A percentile compares a stretch with the other conserved stretches of the same genome.
phyloP scores from a whole-genome alignment of 164 flowering plant species.

The Vitis vinifera region ASM3070453v1 NC_081812.1:4218001-4218500 shows the following conservation, averaged over 20 bases:
- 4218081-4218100: constrained; percentile 27
- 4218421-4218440: too few species aligned
- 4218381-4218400: too few species aligned
- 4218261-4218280: constrained; percentile 68
- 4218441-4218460: too few species aligned
- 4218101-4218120: constrained; percentile 25
- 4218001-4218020: constrained; percentile 61
- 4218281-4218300: constrained; percentile 49
- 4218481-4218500: too few species aligned
- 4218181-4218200: constrained; percentile 61
- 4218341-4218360: constrained; percentile 23
- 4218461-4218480: too few species aligned
- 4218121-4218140: constrained; percentile 40
- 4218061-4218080: constrained; percentile 47
- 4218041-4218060: constrained; percentile 63
- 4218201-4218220: constrained; percentile 28
- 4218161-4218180: constrained; percentile 66
- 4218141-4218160: constrained; percentile 48
- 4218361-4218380: too few species aligned
- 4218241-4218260: constrained; percentile 55
- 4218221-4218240: constrained; percentile 35
- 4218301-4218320: constrained; percentile 39
- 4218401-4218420: too few species aligned
- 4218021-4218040: constrained; percentile 69
- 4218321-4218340: constrained; percentile 46